Percentiles rank a stretch among this genome's conserved stretches.
These are phyloP conservation scores for Alternaria postmessia DNA, from an alignment of 2,329 filamentous ascomycete genomes.

Conservation along the genomic window DNA sequence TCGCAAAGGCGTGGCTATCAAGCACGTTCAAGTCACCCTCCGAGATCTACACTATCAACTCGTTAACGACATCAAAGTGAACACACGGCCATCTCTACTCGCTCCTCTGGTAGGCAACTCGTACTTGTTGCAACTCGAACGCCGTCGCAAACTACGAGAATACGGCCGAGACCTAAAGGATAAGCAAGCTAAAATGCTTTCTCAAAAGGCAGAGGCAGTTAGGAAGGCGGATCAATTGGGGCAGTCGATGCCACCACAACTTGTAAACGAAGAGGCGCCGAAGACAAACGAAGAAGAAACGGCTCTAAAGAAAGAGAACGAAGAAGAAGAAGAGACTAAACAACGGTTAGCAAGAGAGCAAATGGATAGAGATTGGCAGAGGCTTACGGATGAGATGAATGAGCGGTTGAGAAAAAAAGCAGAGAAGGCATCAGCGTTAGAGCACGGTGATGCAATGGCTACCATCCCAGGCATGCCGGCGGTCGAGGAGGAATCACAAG, in stretches of 20 bases:
- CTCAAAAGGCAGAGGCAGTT: conserved; percentile 20
- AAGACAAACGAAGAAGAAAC: neutral
- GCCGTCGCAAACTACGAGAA: conserved; percentile 21
- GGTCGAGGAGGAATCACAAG: neutral
- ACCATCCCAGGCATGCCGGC: conserved; percentile 7
- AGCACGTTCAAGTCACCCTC: conserved; percentile 59
- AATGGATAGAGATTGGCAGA: conserved; percentile 4
- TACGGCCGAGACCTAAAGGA: conserved; percentile 23
- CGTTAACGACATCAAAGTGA: conserved; percentile 18
- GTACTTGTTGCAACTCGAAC: conserved; percentile 23
- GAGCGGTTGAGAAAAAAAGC: neutral
- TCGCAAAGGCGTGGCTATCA: conserved; percentile 56
- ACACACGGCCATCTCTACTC: conserved; percentile 31
- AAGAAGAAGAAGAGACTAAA: neutral
- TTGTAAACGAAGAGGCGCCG: neutral
- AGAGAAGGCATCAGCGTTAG: neutral
- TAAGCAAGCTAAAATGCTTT: conserved; percentile 8
- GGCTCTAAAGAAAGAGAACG: neutral
- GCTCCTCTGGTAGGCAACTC: conserved; percentile 28
- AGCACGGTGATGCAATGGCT: conserved; percentile 4
- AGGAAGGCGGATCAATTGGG: conserved; percentile 10
- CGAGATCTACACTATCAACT: conserved; percentile 24
- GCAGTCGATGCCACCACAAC: neutral
- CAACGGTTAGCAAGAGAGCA: neutral
- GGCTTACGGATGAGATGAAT: neutral